These are phyloP conservation scores for Hanseniaspora clermontiae DNA, from an alignment of 805 yeast species.

Conservation along the genomic window DNA sequence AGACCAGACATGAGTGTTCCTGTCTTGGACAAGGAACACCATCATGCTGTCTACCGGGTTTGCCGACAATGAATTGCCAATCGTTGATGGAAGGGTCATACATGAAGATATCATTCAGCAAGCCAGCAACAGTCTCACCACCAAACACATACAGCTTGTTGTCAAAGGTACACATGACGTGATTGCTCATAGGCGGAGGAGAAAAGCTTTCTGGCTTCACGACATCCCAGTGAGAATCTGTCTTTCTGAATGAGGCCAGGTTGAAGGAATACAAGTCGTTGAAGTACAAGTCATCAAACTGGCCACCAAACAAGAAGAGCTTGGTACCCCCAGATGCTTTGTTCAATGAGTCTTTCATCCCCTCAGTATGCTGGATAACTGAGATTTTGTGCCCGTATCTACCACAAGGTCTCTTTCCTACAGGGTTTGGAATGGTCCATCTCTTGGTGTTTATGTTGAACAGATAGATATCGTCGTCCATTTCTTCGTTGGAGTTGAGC, in stretches of 20 bases:
- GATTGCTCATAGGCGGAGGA: constrained; percentile 76
- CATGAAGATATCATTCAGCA: constrained; percentile 66
- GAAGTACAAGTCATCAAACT: constrained; percentile 68
- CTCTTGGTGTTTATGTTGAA: constrained; percentile 66
- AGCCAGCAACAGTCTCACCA: constrained; percentile 66
- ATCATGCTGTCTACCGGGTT: constrained; percentile 38
- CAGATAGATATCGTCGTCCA: constrained; percentile 82
- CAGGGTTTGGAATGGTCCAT: constrained; percentile 69
- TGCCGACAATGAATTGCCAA: constrained; percentile 61
- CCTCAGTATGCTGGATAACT: constrained; percentile 38
- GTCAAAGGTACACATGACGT: constrained; percentile 71
- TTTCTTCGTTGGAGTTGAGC: constrained; percentile 60
- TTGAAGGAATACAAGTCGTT: constrained; percentile 81
- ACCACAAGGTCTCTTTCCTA: constrained; percentile 71
- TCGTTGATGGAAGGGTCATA: constrained; percentile 55
- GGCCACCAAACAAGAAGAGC: constrained; percentile 88
- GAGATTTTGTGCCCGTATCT: constrained; percentile 88
- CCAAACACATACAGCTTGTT: constrained; percentile 80
- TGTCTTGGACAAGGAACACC: constrained; percentile 67
- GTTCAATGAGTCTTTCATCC: not conserved
- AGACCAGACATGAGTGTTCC: constrained; percentile 78
- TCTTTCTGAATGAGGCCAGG: constrained; percentile 69
- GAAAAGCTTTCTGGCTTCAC: constrained; percentile 40
- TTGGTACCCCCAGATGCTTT: constrained; percentile 39
- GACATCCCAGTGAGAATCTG: constrained; percentile 74